phyloP scores from a whole-genome alignment of 352 stramenopile genomes.

The Thraustochytrium sp. region DNA sequence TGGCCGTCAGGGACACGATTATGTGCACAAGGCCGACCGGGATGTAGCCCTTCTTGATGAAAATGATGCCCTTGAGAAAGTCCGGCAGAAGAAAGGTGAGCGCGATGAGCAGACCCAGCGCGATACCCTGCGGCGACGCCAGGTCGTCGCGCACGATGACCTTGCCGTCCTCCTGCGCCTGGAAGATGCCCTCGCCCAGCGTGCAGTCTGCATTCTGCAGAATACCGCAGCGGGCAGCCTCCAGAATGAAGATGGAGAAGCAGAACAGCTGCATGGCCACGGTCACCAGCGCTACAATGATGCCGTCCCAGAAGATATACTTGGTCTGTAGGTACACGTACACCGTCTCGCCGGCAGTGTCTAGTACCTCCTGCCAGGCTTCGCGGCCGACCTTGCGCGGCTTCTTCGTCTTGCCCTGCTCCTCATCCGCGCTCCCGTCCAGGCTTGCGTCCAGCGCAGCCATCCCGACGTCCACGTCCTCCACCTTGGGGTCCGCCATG shows the following conservation, averaged over 20 bases:
- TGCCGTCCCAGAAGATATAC: not conserved
- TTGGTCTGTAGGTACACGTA: not conserved
- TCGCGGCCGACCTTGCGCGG: not conserved
- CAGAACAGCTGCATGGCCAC: not conserved
- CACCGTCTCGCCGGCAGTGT: conserved; percentile 31
- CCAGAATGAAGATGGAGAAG: not conserved
- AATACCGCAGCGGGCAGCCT: not conserved
- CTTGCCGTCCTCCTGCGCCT: not conserved
- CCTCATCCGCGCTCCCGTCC: too few species aligned
- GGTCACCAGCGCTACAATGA: not conserved
- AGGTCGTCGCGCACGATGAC: not conserved
- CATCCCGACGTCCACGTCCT: too few species aligned
- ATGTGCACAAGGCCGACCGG: conserved; percentile 5
- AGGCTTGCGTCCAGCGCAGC: too few species aligned
- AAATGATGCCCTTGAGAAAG: conserved; percentile 21
- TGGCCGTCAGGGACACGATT: not conserved
- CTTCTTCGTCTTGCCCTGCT: not conserved
- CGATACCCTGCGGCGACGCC: not conserved
- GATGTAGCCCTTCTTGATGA: conserved; percentile 15
- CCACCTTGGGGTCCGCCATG: too few species aligned
- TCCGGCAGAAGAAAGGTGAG: conserved; percentile 14
- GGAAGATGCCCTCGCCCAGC: not conserved
- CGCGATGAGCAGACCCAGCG: not conserved
- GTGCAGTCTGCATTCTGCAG: not conserved
- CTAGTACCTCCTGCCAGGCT: conserved; percentile 15